Conservation (phyloP, 2,329 filamentous ascomycete species). For the Fusarium denticulatum region DNA sequence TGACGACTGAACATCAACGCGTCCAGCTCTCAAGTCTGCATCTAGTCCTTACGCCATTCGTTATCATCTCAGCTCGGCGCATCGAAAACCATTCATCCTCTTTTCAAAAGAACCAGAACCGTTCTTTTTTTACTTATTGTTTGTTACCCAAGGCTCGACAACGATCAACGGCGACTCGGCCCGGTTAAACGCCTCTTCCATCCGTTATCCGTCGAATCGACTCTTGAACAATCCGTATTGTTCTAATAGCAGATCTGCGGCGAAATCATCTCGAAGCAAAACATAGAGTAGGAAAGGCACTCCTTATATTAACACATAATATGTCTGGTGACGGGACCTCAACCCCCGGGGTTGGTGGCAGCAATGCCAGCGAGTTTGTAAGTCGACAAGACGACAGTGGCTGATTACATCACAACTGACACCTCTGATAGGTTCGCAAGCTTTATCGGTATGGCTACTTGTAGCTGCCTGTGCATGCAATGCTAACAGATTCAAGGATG, state of each 20-base stretch:
- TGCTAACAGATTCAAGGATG: conserved; percentile 64
- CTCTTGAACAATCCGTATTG: conserved; percentile 14
- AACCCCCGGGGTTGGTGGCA: conserved; percentile 59
- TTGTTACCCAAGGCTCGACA: conserved; percentile 7
- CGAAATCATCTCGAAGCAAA: not conserved
- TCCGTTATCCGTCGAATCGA: conserved; percentile 18
- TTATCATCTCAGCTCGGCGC: conserved; percentile 20
- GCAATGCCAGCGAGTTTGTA: conserved; percentile 96
- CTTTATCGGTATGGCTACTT: conserved; percentile 82
- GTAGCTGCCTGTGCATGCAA: not conserved
- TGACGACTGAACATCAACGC: conserved; percentile 23
- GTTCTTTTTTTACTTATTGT: not conserved
- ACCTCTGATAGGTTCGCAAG: conserved; percentile 81
- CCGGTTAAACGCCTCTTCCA: conserved; percentile 30
- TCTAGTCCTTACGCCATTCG: conserved; percentile 4
- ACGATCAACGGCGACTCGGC: conserved; percentile 18
- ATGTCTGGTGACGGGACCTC: conserved; percentile 50
- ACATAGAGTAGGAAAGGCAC: not conserved
- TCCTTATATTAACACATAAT: conserved; percentile 3
- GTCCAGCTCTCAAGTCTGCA: conserved; percentile 17
- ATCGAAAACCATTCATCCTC: not conserved
- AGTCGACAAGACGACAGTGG: conserved; percentile 53
- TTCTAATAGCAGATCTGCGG: not conserved
- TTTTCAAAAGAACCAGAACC: not conserved
- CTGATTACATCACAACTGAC: conserved; percentile 37